These are phyloP conservation scores for Hypomontagnella monticulosa DNA, from an alignment of 495 filamentous ascomycete genomes.

Conservation along the genomic window DNA sequence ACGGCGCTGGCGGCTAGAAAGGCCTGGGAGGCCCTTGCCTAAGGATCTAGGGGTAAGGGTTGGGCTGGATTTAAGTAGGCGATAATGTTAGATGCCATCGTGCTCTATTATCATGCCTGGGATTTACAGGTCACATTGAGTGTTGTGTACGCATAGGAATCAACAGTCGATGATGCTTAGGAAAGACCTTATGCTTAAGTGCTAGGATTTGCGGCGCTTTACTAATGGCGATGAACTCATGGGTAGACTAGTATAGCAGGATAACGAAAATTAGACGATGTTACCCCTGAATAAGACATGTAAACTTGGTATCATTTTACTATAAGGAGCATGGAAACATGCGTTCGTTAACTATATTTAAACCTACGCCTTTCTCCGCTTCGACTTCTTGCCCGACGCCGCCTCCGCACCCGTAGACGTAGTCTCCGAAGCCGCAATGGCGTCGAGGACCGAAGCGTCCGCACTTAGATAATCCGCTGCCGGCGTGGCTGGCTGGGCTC, in stretches of 20 bases:
- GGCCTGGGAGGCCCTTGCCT: conserved; percentile 51
- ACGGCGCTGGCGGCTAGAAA: conserved; percentile 53
- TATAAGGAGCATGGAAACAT: conserved; percentile 9
- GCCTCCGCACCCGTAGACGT: conserved; percentile 42
- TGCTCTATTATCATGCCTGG: too few species aligned
- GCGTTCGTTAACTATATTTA: conserved; percentile 1
- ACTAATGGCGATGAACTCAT: too few species aligned
- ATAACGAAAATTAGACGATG: background rate
- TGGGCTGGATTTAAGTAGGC: background rate
- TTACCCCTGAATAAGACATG: background rate
- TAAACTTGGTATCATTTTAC: conserved; percentile 18
- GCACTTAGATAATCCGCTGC: conserved; percentile 41
- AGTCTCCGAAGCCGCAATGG: conserved; percentile 48
- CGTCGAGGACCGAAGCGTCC: conserved; percentile 53
- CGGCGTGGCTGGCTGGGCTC: conserved; percentile 41
- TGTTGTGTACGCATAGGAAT: too few species aligned
- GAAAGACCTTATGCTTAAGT: too few species aligned
- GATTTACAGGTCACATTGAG: too few species aligned
- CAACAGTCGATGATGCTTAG: too few species aligned
- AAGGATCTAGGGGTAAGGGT: background rate
- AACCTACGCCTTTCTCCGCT: conserved; percentile 56
- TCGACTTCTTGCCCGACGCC: conserved; percentile 51
- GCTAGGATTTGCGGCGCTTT: too few species aligned
- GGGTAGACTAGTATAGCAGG: background rate
- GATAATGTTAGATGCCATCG: too few species aligned